Evolutionary conservation across 345 rosid species (phyloP).

Genomic region (Hibiscus trionum): DNA sequence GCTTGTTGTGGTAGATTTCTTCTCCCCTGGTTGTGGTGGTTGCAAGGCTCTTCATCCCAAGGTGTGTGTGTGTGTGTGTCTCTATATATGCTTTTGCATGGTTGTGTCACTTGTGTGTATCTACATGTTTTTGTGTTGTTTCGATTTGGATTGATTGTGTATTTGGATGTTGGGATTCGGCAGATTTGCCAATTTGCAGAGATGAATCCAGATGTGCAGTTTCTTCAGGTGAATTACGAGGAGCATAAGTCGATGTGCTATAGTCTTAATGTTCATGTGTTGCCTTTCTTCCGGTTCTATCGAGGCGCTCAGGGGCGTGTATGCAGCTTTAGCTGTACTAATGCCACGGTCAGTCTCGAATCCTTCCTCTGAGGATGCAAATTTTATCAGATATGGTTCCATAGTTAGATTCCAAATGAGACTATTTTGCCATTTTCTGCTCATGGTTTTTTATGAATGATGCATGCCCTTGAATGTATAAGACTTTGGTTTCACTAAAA

Average conservation of each 20-base stretch:
- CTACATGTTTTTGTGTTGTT: neutral
- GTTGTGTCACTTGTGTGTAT: neutral
- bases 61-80: constrained; percentile 22
- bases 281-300: constrained; percentile 85
- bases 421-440: neutral
- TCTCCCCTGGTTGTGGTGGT: constrained; percentile 97
- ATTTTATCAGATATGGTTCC: neutral
- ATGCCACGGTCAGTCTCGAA: constrained; percentile 70
- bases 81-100: too few relatives aligned
- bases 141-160: neutral
- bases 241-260: constrained; percentile 93
- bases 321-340: constrained; percentile 95
- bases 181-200: constrained; percentile 86
- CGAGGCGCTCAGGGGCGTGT: constrained; percentile 83
- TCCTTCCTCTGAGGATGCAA: neutral
- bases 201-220: constrained; percentile 64
- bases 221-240: constrained; percentile 86
- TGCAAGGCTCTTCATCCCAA: constrained; percentile 96
- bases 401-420: neutral
- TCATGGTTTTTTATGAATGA: neutral
- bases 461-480: neutral
- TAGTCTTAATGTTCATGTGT: constrained; percentile 83
- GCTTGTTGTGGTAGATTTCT: constrained; percentile 80
- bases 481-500: neutral
- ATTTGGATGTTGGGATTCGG: constrained; percentile 5